Percentiles rank a stretch among this genome's conserved stretches.
Evolutionary conservation across 371 early-diverging fungal species (phyloP).

Genomic region (Mucor circinelloides): DNA sequence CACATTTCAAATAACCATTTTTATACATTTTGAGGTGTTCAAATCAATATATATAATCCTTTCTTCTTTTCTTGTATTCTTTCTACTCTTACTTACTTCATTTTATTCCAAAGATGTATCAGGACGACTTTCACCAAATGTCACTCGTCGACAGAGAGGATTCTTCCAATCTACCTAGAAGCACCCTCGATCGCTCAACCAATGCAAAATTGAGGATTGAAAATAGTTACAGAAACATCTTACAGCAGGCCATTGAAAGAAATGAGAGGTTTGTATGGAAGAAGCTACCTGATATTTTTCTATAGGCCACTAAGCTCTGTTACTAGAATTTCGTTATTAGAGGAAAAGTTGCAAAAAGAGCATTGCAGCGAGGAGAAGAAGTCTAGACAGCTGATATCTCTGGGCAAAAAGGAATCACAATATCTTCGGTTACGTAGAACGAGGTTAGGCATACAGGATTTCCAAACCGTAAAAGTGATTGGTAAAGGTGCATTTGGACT

Average conservation of each 20-base stretch:
- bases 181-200: neutral
- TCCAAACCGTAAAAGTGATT: slow-evolving; percentile 97
- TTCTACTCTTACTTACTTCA: neutral
- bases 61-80: neutral
- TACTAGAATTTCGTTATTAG: slow-evolving; percentile 33
- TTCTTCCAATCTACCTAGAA: neutral
- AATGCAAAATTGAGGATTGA: neutral
- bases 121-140: neutral
- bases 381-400: slow-evolving; percentile 72
- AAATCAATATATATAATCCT: neutral
- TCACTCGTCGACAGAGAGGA: neutral
- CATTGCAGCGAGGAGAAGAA: slow-evolving; percentile 87
- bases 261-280: slow-evolving; percentile 65
- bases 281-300: neutral
- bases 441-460: slow-evolving; percentile 94
- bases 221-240: slow-evolving; percentile 75
- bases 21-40: neutral
- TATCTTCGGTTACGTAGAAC: slow-evolving; percentile 91
- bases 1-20: neutral
- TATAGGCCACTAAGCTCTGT: neutral
- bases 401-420: slow-evolving; percentile 91
- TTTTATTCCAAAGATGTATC: neutral
- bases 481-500: slow-evolving; percentile 99
- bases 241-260: slow-evolving; percentile 89
- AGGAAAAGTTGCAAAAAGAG: slow-evolving; percentile 72